Percentiles rank a stretch among this genome's conserved stretches.
These are phyloP conservation scores for Triangularia verruculosa DNA, from an alignment of 2,329 filamentous ascomycete species.

Conservation along the genomic window DNA sequence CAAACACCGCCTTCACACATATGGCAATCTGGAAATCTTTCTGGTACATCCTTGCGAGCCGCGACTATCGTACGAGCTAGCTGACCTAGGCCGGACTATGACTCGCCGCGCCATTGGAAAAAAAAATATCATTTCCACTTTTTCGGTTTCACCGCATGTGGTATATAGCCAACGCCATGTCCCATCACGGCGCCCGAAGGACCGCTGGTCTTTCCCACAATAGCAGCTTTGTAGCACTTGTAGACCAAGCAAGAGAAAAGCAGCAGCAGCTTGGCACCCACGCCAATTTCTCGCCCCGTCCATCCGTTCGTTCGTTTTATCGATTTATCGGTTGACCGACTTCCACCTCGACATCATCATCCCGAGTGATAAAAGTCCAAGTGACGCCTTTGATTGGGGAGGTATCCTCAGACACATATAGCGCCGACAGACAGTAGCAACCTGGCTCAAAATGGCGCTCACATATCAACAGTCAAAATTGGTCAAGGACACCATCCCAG, in stretches of 20 bases:
- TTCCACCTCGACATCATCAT: constrained; percentile 1
- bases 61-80: constrained; percentile 14
- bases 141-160: constrained; percentile 2
- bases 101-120: constrained; percentile 11
- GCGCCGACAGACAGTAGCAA: neutral
- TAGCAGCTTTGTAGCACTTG: neutral
- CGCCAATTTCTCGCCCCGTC: constrained; percentile 8
- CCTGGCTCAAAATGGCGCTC: constrained; percentile 34
- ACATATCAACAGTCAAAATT: constrained; percentile 57
- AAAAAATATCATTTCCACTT: constrained; percentile 8
- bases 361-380: neutral
- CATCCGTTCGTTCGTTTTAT: constrained; percentile 9
- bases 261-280: constrained; percentile 6
- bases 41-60: constrained; percentile 4
- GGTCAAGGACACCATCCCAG: constrained; percentile 68
- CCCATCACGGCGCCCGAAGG: constrained; percentile 1
- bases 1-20: neutral
- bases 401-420: neutral
- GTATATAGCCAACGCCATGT: neutral
- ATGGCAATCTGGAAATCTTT: constrained; percentile 15
- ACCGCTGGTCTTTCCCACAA: neutral
- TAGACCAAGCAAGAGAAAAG: neutral
- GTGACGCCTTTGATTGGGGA: neutral
- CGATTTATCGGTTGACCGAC: constrained; percentile 3
- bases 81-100: constrained; percentile 7